Percentiles rank a stretch among this genome's conserved stretches.
Conservation (phyloP, 2,329 filamentous ascomycete genomes). For the Claviceps arundinis region DNA sequence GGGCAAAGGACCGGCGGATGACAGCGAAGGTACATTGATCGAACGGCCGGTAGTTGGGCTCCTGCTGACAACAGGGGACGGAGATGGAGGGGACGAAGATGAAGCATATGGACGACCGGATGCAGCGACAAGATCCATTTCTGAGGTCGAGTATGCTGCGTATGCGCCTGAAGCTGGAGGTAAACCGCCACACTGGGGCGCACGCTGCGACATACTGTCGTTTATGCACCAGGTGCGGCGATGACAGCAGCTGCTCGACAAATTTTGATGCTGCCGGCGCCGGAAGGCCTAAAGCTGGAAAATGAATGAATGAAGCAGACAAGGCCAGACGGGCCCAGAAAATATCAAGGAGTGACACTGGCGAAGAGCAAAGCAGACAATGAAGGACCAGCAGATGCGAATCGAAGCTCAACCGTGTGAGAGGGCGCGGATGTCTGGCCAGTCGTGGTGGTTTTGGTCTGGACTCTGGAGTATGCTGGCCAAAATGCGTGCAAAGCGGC, state of each 20-base stretch:
- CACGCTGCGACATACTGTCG: slow-evolving; percentile 39
- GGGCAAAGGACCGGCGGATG: slow-evolving; percentile 11
- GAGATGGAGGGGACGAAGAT: slow-evolving; percentile 11
- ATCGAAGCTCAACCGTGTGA: background rate
- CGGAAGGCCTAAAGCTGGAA: background rate
- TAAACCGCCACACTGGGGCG: slow-evolving; percentile 31
- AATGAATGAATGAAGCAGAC: background rate
- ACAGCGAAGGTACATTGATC: slow-evolving; percentile 12
- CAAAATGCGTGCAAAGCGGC: background rate
- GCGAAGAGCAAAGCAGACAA: background rate
- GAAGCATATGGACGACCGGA: slow-evolving; percentile 7
- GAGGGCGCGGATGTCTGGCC: slow-evolving; percentile 1
- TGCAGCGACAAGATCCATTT: background rate
- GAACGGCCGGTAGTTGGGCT: slow-evolving; percentile 32
- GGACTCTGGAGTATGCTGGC: background rate
- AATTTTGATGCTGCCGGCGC: slow-evolving; percentile 1
- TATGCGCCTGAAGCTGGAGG: slow-evolving; percentile 15
- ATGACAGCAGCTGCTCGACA: slow-evolving; percentile 6
- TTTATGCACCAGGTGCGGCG: slow-evolving; percentile 9
- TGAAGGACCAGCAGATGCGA: background rate
- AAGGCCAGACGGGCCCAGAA: background rate
- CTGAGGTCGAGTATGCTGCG: slow-evolving; percentile 1
- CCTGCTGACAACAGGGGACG: slow-evolving; percentile 14
- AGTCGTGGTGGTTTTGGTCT: background rate
- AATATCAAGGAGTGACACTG: background rate